These are phyloP conservation scores for Boletus mariae DNA, from an alignment of 1,284 basidiomycete genomes.

Conservation along the genomic window DNA sequence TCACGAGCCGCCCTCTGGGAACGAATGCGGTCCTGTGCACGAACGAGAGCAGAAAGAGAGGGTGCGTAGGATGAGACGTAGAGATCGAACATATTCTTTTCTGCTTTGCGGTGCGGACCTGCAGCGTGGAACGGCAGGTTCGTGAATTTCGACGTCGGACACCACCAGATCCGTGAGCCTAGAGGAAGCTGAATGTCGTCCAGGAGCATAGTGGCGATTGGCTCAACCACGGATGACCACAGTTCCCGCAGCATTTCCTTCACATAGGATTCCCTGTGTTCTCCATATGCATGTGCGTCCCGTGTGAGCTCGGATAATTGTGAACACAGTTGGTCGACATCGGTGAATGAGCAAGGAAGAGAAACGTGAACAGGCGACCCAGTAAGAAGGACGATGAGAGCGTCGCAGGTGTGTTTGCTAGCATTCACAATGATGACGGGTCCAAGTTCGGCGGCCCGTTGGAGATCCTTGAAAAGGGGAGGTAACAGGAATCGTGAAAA, in stretches of 20 bases:
- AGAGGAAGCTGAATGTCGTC: not conserved
- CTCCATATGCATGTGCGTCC: no score
- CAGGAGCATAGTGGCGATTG: no score
- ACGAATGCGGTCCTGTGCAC: not conserved
- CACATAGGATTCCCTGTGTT: not conserved
- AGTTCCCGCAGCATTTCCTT: not conserved
- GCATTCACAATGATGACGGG: no score
- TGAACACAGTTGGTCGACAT: not conserved
- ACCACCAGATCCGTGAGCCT: not conserved
- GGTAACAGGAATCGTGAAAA: no score
- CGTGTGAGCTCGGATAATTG: no score
- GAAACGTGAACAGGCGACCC: not conserved
- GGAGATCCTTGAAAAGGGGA: no score
- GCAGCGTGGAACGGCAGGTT: not conserved
- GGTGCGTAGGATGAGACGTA: not conserved
- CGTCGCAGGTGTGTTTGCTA: not conserved
- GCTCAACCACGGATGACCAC: not conserved
- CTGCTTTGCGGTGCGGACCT: not conserved
- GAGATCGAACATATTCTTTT: not conserved
- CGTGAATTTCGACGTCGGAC: not conserved
- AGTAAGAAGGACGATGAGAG: not conserved
- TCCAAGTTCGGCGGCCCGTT: no score
- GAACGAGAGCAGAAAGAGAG: not conserved
- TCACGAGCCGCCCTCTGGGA: not conserved
- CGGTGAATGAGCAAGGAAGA: not conserved